Percentiles rank a stretch among this genome's conserved stretches.
Evolutionary conservation across 2,329 filamentous ascomycete genomes (phyloP).

Genomic region (Fusarium marasasianum): DNA sequence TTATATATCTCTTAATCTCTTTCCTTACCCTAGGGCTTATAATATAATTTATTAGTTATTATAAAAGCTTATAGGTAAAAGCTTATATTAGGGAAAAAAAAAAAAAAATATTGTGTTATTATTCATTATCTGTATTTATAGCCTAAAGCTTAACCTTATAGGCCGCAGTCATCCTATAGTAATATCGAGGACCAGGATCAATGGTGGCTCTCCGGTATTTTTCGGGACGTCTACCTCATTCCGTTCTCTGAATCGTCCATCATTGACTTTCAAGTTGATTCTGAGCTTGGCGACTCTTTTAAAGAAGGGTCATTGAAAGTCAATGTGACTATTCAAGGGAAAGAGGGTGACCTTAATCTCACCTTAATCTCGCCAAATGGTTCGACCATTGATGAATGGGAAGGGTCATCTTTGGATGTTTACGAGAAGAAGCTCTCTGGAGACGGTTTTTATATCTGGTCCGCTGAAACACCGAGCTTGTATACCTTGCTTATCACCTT

Average conservation of each 20-base stretch:
- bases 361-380: conserved; percentile 51
- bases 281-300: conserved; percentile 64
- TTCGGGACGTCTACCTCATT: conserved; percentile 73
- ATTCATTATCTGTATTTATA: too few relatives aligned
- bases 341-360: conserved; percentile 52
- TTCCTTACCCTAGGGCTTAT: too few relatives aligned
- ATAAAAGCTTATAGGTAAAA: too few relatives aligned
- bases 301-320: conserved; percentile 61
- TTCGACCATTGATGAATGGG: conserved; percentile 41
- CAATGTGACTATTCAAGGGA: conserved; percentile 57
- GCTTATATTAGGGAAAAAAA: too few relatives aligned
- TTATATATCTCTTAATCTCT: too few relatives aligned
- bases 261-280: conserved; percentile 58
- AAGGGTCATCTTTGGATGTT: conserved; percentile 42
- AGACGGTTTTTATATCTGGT: conserved; percentile 69
- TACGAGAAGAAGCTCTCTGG: conserved; percentile 55
- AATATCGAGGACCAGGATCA: conserved; percentile 78
- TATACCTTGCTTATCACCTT: conserved; percentile 60
- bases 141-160: too few relatives aligned
- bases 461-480: conserved; percentile 72
- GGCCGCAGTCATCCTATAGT: too few relatives aligned
- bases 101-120: too few relatives aligned
- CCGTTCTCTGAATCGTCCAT: conserved; percentile 63
- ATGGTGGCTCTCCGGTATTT: conserved; percentile 72
- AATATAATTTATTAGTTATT: too few relatives aligned